These are phyloP conservation scores for Leptographium radiaticola DNA, from an alignment of 2,329 filamentous ascomycete species.

Conservation along the genomic window DNA sequence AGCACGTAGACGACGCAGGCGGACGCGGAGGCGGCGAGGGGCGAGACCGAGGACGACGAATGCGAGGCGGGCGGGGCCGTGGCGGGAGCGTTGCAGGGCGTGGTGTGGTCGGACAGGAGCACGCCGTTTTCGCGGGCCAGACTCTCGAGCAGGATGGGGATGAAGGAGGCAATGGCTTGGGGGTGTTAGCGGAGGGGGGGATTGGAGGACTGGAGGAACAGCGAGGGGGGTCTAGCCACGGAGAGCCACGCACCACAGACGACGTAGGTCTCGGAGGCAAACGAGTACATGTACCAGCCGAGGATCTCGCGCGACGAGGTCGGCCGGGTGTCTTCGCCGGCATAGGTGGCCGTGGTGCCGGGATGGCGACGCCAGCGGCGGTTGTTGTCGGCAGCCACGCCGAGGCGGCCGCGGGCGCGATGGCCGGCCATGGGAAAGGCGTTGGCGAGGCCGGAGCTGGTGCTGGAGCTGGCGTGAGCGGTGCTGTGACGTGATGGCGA, in stretches of 20 bases:
- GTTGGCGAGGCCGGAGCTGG: neutral
- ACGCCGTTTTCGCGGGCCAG: slow-evolving; percentile 87
- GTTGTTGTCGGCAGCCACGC: neutral
- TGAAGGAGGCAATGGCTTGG: slow-evolving; percentile 56
- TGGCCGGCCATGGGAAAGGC: slow-evolving; percentile 2
- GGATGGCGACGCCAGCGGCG: slow-evolving; percentile 20
- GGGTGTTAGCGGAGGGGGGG: no score
- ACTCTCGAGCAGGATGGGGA: slow-evolving; percentile 89
- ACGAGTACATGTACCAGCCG: slow-evolving; percentile 94
- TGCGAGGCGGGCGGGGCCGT: slow-evolving; percentile 22
- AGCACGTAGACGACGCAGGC: slow-evolving; percentile 78
- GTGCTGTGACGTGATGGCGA: neutral
- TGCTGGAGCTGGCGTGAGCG: neutral
- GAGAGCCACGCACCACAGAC: slow-evolving; percentile 86
- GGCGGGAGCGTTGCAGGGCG: slow-evolving; percentile 57
- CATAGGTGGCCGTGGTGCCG: slow-evolving; percentile 36
- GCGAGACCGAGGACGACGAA: no score
- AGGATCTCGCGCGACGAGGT: slow-evolving; percentile 79
- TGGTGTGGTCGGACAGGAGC: slow-evolving; percentile 61
- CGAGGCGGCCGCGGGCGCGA: neutral
- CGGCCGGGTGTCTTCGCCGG: slow-evolving; percentile 74
- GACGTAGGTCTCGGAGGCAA: slow-evolving; percentile 92
- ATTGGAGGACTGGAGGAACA: no score
- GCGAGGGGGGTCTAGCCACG: no score
- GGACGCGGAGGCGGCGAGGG: slow-evolving; percentile 27